These are phyloP conservation scores for Schwanniomyces pseudopolymorphus DNA, from an alignment of 805 yeast genomes.

Conservation along the genomic window DNA sequence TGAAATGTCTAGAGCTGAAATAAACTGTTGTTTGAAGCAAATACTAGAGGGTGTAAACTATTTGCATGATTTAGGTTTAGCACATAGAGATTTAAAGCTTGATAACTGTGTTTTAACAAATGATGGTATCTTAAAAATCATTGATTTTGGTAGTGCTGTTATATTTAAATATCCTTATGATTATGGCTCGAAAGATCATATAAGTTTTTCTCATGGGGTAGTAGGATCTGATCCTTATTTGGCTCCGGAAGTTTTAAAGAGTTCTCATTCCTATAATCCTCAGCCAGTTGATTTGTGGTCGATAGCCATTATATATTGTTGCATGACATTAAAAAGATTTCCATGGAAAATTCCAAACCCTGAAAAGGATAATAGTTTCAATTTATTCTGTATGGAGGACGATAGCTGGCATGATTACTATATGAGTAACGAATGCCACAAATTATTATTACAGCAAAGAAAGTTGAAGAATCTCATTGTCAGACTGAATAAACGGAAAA, in stretches of 20 bases:
- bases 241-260: conserved; percentile 87
- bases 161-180: conserved; percentile 86
- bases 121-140: conserved; percentile 83
- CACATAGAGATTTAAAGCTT: conserved; percentile 87
- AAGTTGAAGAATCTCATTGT: conserved; percentile 49
- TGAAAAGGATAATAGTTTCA: conserved; percentile 73
- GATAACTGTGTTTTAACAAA: conserved; percentile 88
- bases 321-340: conserved; percentile 87
- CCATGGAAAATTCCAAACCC: conserved; percentile 93
- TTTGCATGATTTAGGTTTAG: conserved; percentile 79
- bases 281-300: conserved; percentile 96
- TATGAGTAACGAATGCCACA: conserved; percentile 71
- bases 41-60: conserved; percentile 78
- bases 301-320: conserved; percentile 83
- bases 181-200: conserved; percentile 46
- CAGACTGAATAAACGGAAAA: conserved; percentile 42
- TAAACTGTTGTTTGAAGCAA: conserved; percentile 88
- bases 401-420: conserved; percentile 76
- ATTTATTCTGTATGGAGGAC: conserved; percentile 77
- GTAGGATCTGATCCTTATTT: conserved; percentile 87
- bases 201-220: conserved; percentile 77
- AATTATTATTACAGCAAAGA: conserved; percentile 57
- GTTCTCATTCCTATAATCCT: conserved; percentile 66
- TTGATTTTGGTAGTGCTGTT: conserved; percentile 92
- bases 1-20: conserved; percentile 76